Evolutionary conservation across 1,284 basidiomycete species (phyloP), one percentile per base, ranked within the genome.

Genomic region (Cutaneotrichosporon dermatis): DNA sequence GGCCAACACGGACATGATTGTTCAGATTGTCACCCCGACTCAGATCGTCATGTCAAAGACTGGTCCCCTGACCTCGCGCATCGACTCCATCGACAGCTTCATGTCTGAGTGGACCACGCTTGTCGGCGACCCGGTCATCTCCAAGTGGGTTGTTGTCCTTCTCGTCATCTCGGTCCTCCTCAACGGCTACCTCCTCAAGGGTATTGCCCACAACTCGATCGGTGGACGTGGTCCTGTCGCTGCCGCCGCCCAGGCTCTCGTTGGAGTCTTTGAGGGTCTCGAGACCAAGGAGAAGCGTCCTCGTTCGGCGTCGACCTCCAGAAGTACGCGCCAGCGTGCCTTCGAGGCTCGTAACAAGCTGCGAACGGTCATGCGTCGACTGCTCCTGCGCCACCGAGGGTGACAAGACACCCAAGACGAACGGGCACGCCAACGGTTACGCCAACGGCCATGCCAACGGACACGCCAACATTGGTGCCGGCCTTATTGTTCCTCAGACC

Each of bases 101-200:
- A 91, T 97, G 88, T 86, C 85, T 44, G 84, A 86, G n/a, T 98
- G 94, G 95, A 92, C 91, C 8, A 81, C 82, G n/a, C 85, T 98
- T 64, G 92, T 97, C 55, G 92, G 92, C 37, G 95, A 99, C 73
- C 95, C 95, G 0, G 86, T 98, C 57, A 80, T 99, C 67, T 88
- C 86, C 71, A 99, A 99, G 81, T 96, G 92, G 90, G 95, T 99
- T 69, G 89, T 97, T 57, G 82, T 93, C 55, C 82, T 89, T 13
- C 85, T 99, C 39, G 88, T 86, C 3, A 84, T 95, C 66, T 92
- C 88, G 64, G 88, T 99, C 64, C 85, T 88, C 63, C 82, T 99
- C 64, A 99, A 99, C 70, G 93, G 92, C 1, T 97, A 93, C 75
- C 82, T 99, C 39, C 83, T 99, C 63, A 95, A 93, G 77, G 83